A percentile compares a stretch with the other conserved stretches of the same genome.
Conservation (phyloP, 192 early-diverging fungal genomes). For the Backusella westeae region DNA sequence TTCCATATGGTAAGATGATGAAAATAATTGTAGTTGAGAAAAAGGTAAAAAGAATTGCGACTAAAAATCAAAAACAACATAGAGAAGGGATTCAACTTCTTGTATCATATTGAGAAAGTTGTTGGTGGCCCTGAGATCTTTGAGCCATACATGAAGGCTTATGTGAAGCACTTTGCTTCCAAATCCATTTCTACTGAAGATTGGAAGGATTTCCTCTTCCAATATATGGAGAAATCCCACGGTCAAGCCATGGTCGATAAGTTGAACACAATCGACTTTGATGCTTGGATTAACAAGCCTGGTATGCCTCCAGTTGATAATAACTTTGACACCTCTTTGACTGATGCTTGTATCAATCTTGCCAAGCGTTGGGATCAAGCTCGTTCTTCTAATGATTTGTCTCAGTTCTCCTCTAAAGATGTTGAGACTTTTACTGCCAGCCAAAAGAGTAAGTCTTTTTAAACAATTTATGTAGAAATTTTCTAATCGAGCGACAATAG, state of each 20-base stretch:
- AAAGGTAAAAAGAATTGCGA: not conserved
- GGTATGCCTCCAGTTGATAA: constrained; percentile 91
- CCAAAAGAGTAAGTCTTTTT: constrained; percentile 53
- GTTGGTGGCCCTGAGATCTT: constrained; percentile 85
- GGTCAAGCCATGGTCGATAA: constrained; percentile 64
- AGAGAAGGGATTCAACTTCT: constrained; percentile 95
- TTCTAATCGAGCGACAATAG: constrained; percentile 19
- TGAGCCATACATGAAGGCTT: constrained; percentile 79
- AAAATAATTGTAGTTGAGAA: not conserved
- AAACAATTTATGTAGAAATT: not conserved
- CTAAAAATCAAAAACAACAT: constrained; percentile 15
- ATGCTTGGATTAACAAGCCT: constrained; percentile 81
- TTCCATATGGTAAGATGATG: constrained; percentile 72
- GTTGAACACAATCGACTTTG: constrained; percentile 86
- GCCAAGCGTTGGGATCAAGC: constrained; percentile 76
- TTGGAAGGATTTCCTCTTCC: constrained; percentile 81
- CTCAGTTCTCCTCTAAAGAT: constrained; percentile 59
- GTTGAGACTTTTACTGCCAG: constrained; percentile 68
- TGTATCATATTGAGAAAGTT: constrained; percentile 88
- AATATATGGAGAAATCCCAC: constrained; percentile 68
- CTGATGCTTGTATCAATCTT: constrained; percentile 73
- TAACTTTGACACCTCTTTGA: constrained; percentile 86
- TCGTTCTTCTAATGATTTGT: constrained; percentile 44
- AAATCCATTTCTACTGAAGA: constrained; percentile 86
- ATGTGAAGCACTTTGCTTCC: constrained; percentile 82